Evolutionary conservation across 2,329 filamentous ascomycete species (phyloP).

Genomic region (Chaetothyriales sp.): DNA sequence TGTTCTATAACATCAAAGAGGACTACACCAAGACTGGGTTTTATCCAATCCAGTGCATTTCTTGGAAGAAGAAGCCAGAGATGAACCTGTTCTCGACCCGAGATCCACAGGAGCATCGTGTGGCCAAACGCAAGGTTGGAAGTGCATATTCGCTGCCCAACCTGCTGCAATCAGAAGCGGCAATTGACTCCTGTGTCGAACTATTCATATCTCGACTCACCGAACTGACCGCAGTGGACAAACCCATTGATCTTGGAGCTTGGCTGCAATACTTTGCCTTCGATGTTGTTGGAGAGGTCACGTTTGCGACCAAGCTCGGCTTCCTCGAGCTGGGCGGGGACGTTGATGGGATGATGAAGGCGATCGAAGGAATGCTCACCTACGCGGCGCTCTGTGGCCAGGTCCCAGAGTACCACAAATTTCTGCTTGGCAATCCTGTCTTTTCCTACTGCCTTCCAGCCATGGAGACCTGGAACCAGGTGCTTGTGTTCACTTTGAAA

Average conservation of each 20-base stretch:
- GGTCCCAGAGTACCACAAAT: conserved; percentile 18
- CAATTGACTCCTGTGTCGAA: conserved; percentile 29
- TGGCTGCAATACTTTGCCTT: conserved; percentile 50
- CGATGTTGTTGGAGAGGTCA: conserved; percentile 29
- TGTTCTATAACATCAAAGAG: conserved; percentile 14
- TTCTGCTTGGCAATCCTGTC: conserved; percentile 20
- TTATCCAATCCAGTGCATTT: conserved; percentile 14
- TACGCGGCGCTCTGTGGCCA: conserved; percentile 20
- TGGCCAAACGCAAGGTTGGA: conserved; percentile 13
- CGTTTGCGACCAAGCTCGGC: conserved; percentile 28
- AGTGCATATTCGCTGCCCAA: conserved; percentile 16
- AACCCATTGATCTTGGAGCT: conserved; percentile 19
- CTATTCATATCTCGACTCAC: conserved; percentile 42
- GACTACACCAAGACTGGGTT: conserved; percentile 13
- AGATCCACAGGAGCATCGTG: conserved; percentile 54
- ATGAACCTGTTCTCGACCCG: conserved; percentile 63
- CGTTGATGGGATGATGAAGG: conserved; percentile 23
- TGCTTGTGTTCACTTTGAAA: conserved; percentile 22
- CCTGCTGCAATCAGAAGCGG: conserved; percentile 17
- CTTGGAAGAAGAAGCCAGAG: conserved; percentile 45
- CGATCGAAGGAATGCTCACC: conserved; percentile 19
- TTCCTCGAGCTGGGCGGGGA: conserved; percentile 29
- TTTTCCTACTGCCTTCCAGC: conserved; percentile 21
- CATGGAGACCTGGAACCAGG: conserved; percentile 24
- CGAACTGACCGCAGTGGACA: conserved; percentile 24